These are phyloP conservation scores for Ceratocystiopsis brevicomis DNA, from an alignment of 2,329 filamentous ascomycete genomes.

Conservation along the genomic window DNA sequence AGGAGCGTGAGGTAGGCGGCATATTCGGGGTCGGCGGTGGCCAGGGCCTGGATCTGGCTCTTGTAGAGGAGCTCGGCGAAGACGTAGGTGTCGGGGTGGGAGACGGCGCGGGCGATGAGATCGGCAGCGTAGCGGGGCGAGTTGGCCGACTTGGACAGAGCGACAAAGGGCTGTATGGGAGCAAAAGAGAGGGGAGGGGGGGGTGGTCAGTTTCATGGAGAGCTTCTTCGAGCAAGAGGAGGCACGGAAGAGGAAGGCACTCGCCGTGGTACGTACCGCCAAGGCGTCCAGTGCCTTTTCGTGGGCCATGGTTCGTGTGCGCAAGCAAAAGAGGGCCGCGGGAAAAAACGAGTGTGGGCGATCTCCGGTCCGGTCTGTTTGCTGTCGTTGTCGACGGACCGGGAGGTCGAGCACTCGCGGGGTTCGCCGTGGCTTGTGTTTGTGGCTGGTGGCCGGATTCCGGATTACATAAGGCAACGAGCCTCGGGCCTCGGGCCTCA, in stretches of 20 bases:
- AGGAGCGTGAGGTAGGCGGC: constrained; percentile 49
- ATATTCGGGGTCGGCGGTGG: constrained; percentile 35
- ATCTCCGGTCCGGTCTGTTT: neutral
- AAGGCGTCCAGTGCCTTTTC: constrained; percentile 45
- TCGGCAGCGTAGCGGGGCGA: constrained; percentile 72
- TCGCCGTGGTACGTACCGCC: constrained; percentile 25
- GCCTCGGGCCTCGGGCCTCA: no score
- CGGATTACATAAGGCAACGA: no score
- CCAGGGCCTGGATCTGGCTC: constrained; percentile 58
- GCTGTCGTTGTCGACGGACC: neutral
- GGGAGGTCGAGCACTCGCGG: no score
- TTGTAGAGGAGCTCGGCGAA: constrained; percentile 84
- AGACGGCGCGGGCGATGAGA: constrained; percentile 72
- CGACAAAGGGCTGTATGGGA: constrained; percentile 59
- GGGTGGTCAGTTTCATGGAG: no score
- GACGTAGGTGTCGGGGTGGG: constrained; percentile 74
- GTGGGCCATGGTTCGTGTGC: constrained; percentile 45
- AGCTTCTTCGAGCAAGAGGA: no score
- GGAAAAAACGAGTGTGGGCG: no score
- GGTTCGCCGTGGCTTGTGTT: no score
- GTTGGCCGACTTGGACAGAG: constrained; percentile 68
- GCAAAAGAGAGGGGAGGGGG: neutral
- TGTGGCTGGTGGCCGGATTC: no score
- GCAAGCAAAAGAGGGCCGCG: neutral
- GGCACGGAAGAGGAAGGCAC: no score